phyloP scores from a whole-genome alignment of 805 yeast genomes.

The Lachancea quebecensis region DNA sequence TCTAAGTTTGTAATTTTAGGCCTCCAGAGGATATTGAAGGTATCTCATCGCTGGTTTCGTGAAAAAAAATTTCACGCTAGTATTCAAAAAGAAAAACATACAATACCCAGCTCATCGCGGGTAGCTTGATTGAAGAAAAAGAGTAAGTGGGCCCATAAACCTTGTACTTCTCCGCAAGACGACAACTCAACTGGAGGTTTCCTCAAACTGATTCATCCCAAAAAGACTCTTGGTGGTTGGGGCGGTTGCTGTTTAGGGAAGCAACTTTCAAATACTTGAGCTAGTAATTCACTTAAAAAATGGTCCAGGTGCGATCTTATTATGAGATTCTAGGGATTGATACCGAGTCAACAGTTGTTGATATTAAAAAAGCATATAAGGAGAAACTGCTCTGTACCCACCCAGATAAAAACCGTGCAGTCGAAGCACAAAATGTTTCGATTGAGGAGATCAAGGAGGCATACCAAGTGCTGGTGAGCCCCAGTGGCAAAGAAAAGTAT shows the following conservation, averaged over 20 bases:
- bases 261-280: too few species aligned
- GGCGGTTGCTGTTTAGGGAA: neutral
- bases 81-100: neutral
- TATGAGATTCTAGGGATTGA: slow-evolving; percentile 55
- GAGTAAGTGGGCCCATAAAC: neutral
- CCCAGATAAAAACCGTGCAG: slow-evolving; percentile 58
- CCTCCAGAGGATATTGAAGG: neutral
- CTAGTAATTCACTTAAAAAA: neutral
- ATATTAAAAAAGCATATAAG: slow-evolving; percentile 60
- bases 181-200: too few species aligned
- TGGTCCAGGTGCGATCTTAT: slow-evolving; percentile 27
- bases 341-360: slow-evolving; percentile 31
- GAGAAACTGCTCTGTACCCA: slow-evolving; percentile 54
- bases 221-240: neutral
- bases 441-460: slow-evolving; percentile 54
- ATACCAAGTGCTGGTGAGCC: slow-evolving; percentile 46
- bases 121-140: neutral
- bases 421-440: neutral
- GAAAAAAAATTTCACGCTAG: neutral
- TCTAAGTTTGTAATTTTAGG: neutral
- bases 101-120: neutral
- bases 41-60: neutral
- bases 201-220: neutral
- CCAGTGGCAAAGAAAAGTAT: slow-evolving; percentile 39
- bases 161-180: too few species aligned